Evolutionary conservation across 2,329 filamentous ascomycete genomes (phyloP).

Genomic region (Nothophaeocryptopus gaeumannii): DNA sequence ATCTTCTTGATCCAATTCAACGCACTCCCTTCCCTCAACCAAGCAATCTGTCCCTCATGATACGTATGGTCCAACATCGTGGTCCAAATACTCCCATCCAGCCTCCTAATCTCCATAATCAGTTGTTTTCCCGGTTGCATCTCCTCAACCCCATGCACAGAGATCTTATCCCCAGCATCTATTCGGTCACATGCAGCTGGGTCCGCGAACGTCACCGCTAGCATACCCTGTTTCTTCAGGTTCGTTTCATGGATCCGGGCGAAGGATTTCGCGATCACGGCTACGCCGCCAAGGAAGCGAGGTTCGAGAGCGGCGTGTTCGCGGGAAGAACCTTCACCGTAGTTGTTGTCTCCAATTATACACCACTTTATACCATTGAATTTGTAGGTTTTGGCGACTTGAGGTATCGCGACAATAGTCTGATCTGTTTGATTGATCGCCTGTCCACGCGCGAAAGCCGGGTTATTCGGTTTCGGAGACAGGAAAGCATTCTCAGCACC

Average conservation of each 20-base stretch:
- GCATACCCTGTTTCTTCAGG: slow-evolving; percentile 99
- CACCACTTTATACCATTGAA: slow-evolving; percentile 92
- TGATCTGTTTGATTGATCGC: slow-evolving; percentile 83
- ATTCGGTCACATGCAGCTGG: slow-evolving; percentile 98
- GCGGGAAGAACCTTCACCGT: slow-evolving; percentile 93
- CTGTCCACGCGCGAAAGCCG: slow-evolving; percentile 70
- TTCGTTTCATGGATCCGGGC: slow-evolving; percentile 99
- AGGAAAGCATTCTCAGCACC: slow-evolving; percentile 77
- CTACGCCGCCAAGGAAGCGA: slow-evolving; percentile 89
- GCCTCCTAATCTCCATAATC: neutral
- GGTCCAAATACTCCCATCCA: slow-evolving; percentile 68
- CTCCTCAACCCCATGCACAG: slow-evolving; percentile 78
- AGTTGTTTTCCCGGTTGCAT: slow-evolving; percentile 76
- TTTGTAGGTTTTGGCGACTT: slow-evolving; percentile 96
- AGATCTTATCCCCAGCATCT: slow-evolving; percentile 83
- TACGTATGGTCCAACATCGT: slow-evolving; percentile 88
- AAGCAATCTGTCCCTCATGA: slow-evolving; percentile 95
- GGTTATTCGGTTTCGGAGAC: slow-evolving; percentile 67
- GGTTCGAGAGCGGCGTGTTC: slow-evolving; percentile 97
- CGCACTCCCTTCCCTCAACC: slow-evolving; percentile 96
- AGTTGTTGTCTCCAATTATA: slow-evolving; percentile 98
- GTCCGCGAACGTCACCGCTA: slow-evolving; percentile 90
- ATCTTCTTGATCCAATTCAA: slow-evolving; percentile 57
- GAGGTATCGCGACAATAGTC: slow-evolving; percentile 82
- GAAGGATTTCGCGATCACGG: slow-evolving; percentile 91